Percentiles rank a stretch among this genome's conserved stretches.
These are phyloP conservation scores for Scutellaria barbata DNA, from an alignment of 257 asterid genomes.

Conservation along the genomic window DNA sequence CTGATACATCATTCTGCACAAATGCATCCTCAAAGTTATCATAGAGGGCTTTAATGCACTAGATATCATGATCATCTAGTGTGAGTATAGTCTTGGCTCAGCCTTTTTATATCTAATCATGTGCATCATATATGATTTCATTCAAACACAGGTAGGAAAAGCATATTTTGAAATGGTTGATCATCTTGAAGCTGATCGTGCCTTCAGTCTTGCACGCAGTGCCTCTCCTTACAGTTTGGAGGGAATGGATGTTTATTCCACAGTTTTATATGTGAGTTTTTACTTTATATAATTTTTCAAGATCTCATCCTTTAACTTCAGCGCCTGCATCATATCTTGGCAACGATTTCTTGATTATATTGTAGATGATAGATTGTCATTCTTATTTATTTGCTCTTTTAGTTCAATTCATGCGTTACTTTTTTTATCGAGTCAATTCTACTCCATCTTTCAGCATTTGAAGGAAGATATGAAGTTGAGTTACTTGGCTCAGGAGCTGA, in stretches of 20 bases:
- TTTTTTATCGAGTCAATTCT: conserved; percentile 33
- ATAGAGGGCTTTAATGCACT: neutral
- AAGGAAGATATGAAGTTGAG: conserved; percentile 99
- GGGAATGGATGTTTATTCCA: conserved; percentile 93
- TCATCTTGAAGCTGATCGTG: conserved; percentile 92
- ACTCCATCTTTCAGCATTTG: conserved; percentile 68
- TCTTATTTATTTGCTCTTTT: conserved; percentile 33
- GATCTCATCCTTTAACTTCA: conserved; percentile 27
- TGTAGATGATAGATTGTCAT: conserved; percentile 13
- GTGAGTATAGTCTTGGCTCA: neutral
- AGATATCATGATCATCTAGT: conserved; percentile 22
- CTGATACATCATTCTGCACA: neutral
- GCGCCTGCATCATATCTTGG: conserved; percentile 3
- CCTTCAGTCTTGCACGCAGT: conserved; percentile 84
- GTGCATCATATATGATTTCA: conserved; percentile 36
- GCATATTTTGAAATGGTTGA: conserved; percentile 90
- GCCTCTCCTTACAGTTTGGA: conserved; percentile 86
- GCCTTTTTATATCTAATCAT: conserved; percentile 33
- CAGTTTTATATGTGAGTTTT: conserved; percentile 87
- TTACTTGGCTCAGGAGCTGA: conserved; percentile 94
- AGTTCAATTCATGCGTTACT: conserved; percentile 16
- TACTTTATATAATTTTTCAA: conserved; percentile 25
- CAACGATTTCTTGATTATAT: neutral
- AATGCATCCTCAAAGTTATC: conserved; percentile 6
- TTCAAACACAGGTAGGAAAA: conserved; percentile 77